These are phyloP conservation scores for Sergeia podlipaevii DNA, from an alignment of 208 protist species.

Conservation along the genomic window DNA sequence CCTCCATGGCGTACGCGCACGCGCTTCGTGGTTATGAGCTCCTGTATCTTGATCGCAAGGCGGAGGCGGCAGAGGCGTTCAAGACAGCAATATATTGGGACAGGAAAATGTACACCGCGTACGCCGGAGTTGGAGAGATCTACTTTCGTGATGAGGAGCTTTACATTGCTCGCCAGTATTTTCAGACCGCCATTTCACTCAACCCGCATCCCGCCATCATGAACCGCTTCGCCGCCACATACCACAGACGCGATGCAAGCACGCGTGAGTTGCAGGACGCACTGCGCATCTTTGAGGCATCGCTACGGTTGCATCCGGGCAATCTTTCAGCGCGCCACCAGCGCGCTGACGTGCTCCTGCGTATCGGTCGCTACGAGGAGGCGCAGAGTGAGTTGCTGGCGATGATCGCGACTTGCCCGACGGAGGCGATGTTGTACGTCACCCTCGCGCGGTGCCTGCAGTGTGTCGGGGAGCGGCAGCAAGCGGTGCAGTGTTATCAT, in stretches of 20 bases:
- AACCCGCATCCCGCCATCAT: conserved; percentile 74
- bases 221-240: conserved; percentile 73
- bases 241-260: conserved; percentile 43
- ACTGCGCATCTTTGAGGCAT: conserved; percentile 64
- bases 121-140: conserved; percentile 94
- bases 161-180: conserved; percentile 87
- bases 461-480: conserved; percentile 27
- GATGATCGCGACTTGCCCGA: conserved; percentile 70
- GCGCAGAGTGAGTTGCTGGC: conserved; percentile 71
- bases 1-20: conserved; percentile 90
- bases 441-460: conserved; percentile 81
- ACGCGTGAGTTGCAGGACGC: conserved; percentile 52
- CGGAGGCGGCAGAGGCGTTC: conserved; percentile 89
- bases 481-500: conserved; percentile 65
- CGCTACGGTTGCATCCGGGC: conserved; percentile 65
- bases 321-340: conserved; percentile 90
- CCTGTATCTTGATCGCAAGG: conserved; percentile 90
- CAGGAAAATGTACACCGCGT: conserved; percentile 95
- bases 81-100: conserved; percentile 89
- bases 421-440: conserved; percentile 89
- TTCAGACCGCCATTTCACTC: conserved; percentile 83
- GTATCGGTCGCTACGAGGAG: conserved; percentile 55
- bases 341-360: conserved; percentile 84
- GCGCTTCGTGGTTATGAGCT: conserved; percentile 95
- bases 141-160: conserved; percentile 91